A percentile compares a stretch with the other conserved stretches of the same genome.
These are phyloP conservation scores for Aegilops umbellulata DNA, from an alignment of 176 grass and related monocot genomes.

Conservation along the genomic window DNA sequence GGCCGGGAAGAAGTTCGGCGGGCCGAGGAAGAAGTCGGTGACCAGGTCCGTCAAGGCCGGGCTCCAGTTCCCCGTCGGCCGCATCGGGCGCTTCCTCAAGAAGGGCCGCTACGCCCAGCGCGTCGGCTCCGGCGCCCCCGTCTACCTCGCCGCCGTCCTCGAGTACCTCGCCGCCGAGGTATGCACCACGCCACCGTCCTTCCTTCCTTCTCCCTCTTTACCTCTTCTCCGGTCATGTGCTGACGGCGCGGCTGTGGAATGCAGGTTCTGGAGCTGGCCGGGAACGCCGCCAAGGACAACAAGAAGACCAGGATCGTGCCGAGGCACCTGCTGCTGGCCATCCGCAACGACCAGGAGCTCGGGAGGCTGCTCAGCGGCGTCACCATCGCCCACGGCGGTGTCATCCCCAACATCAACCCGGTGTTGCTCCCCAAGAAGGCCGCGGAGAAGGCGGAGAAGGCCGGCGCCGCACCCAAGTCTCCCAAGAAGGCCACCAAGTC, in stretches of 20 bases:
- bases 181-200: too few species aligned
- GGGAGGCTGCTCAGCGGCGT: slow-evolving; percentile 18
- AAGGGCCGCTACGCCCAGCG: slow-evolving; percentile 47
- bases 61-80: slow-evolving; percentile 54
- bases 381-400: slow-evolving; percentile 51
- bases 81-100: slow-evolving; percentile 46
- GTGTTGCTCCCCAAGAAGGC: slow-evolving; percentile 51
- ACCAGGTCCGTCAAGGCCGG: slow-evolving; percentile 42
- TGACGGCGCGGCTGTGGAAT: background rate
- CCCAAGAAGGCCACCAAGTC: slow-evolving; percentile 26
- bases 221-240: background rate
- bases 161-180: slow-evolving; percentile 43
- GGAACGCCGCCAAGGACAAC: slow-evolving; percentile 44
- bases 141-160: slow-evolving; percentile 73
- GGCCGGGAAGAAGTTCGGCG: slow-evolving; percentile 22
- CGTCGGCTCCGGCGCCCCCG: slow-evolving; percentile 63
- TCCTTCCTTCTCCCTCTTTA: background rate
- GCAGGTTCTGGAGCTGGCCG: slow-evolving; percentile 43
- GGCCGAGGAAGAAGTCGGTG: slow-evolving; percentile 48
- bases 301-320: slow-evolving; percentile 42
- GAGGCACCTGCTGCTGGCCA: slow-evolving; percentile 38
- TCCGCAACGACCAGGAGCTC: slow-evolving; percentile 51
- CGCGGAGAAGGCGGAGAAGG: slow-evolving; percentile 30
- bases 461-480: background rate
- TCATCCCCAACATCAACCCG: slow-evolving; percentile 44